These are phyloP conservation scores for Marasmius oreades DNA, from an alignment of 1,284 basidiomycete species.

Conservation along the genomic window DNA sequence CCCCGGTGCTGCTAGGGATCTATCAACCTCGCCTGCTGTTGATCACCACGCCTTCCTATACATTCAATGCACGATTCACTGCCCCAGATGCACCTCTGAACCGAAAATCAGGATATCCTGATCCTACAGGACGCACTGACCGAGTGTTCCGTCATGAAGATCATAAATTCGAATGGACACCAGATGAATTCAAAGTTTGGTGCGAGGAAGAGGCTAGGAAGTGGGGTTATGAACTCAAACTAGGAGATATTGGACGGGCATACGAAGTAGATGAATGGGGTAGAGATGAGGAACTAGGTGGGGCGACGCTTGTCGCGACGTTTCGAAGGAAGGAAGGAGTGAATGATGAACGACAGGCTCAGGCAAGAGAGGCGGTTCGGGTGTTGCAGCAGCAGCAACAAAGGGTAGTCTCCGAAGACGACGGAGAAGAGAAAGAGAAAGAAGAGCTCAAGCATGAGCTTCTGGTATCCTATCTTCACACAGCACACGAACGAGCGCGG, in stretches of 20 bases:
- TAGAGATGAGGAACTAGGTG: constrained; percentile 59
- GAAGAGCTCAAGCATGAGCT: constrained; percentile 42
- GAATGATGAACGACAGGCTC: constrained; percentile 31
- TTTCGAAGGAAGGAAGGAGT: constrained; percentile 47
- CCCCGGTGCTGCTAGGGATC: constrained; percentile 76
- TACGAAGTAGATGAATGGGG: constrained; percentile 63
- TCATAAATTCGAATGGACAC: constrained; percentile 94
- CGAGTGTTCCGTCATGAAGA: constrained; percentile 78
- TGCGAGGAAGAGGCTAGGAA: constrained; percentile 57
- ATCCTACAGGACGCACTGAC: constrained; percentile 73
- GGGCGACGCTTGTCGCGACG: constrained; percentile 70
- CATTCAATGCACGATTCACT: constrained; percentile 86
- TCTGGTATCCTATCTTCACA: constrained; percentile 47
- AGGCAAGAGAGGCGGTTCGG: constrained; percentile 30
- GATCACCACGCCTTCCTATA: constrained; percentile 88
- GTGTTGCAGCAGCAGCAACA: constrained; percentile 17
- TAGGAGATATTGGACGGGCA: constrained; percentile 54
- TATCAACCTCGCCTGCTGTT: constrained; percentile 82
- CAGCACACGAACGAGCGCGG: constrained; percentile 43
- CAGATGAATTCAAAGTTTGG: constrained; percentile 75
- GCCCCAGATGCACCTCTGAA: constrained; percentile 45
- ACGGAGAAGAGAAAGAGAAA: constrained; percentile 18
- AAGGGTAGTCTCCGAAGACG: background rate
- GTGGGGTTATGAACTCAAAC: constrained; percentile 73
- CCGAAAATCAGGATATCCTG: constrained; percentile 51